Evolutionary conservation across 768 basidiomycete species (phyloP).

Genomic region (Fomitopsis serialis): DNA sequence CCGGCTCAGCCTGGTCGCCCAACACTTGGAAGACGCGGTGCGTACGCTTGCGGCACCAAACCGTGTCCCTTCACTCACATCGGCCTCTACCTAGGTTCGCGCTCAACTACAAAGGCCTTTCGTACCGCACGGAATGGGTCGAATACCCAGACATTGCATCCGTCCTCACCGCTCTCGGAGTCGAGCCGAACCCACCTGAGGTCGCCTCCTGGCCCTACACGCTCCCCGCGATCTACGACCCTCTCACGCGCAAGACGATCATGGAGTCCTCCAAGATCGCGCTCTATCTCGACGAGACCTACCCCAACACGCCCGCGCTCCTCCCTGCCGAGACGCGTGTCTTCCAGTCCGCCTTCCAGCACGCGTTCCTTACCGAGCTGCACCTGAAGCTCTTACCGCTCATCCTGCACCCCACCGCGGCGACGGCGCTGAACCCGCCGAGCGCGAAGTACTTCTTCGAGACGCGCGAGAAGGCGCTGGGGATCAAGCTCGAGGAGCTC

Average conservation of each 20-base stretch:
- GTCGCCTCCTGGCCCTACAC: constrained; percentile 18
- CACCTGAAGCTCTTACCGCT: neutral
- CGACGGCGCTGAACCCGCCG: neutral
- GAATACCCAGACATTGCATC: constrained; percentile 45
- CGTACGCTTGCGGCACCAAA: neutral
- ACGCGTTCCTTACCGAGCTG: constrained; percentile 1
- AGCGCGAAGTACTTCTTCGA: constrained; percentile 24
- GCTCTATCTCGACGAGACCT: constrained; percentile 21
- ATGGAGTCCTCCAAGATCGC: constrained; percentile 23
- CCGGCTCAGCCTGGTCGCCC: constrained; percentile 8
- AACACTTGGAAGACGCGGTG: constrained; percentile 25
- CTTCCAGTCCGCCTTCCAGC: constrained; percentile 20
- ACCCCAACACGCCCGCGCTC: constrained; percentile 26
- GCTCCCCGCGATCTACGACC: constrained; percentile 25
- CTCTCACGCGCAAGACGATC: constrained; percentile 12
- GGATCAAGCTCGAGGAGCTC: constrained; percentile 31
- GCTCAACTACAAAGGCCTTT: constrained; percentile 34
- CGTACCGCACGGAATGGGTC: constrained; percentile 45
- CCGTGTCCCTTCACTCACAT: neutral
- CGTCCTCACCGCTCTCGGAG: constrained; percentile 30
- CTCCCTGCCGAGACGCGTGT: constrained; percentile 27
- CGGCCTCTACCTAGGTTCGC: constrained; percentile 14
- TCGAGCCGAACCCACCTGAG: constrained; percentile 23
- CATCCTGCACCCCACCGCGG: constrained; percentile 8
- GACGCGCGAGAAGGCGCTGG: constrained; percentile 27